Base-by-base conservation (phyloP, 495 filamentous ascomycete species). In the Choiromyces venosus region DNA sequence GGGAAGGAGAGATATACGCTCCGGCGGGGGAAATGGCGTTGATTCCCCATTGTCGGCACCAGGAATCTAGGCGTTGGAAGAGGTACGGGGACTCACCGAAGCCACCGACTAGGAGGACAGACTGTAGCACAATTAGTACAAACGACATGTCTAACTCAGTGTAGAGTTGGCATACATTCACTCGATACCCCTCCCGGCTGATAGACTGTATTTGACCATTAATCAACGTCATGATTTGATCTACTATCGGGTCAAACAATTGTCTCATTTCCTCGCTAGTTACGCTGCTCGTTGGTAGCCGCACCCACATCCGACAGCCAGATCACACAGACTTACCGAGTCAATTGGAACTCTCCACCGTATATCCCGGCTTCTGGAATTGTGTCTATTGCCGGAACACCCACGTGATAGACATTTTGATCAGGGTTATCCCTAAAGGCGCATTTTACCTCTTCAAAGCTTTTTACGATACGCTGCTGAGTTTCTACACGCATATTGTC, bases 11-110 rank as follows among this genome's bases (percentile, higher is more conserved):
- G 37, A 37, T 25, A 14, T 33, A 46, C 38, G 71, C 71, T 68
- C 70, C 67, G 33, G 35, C 37, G n/a, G 71, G 71, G 36, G 69
- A 69, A 35, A 73, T 42, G 8, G 40, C 39, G 18, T 35, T 52
- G 42, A 73, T 71, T 7, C 40, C 39, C n/a, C 56, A 38, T 25
- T 39, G 14, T 1, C 12, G 25, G n/a, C 35, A 66, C 71, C 71
- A 72, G 33, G 9, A 33, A 33, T 56, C 37, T 21, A 73, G 39
- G 33, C 71, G 71, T 29, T 71, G 52, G 44, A 19, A 71, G 37
- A 77, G 72, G 66, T 79, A 79, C 29, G 70, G 67, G 25, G 75
- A 77, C 21, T 73, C 66, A n/a, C 77, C 77, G n/a, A 79, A 77
- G 37, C 77, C 77, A 40, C 77, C 77, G 38, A 79, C 77, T 0